These are phyloP conservation scores for Rhododendron griersonianum DNA, from an alignment of 148 eudicot species.

Conservation along the genomic window DNA sequence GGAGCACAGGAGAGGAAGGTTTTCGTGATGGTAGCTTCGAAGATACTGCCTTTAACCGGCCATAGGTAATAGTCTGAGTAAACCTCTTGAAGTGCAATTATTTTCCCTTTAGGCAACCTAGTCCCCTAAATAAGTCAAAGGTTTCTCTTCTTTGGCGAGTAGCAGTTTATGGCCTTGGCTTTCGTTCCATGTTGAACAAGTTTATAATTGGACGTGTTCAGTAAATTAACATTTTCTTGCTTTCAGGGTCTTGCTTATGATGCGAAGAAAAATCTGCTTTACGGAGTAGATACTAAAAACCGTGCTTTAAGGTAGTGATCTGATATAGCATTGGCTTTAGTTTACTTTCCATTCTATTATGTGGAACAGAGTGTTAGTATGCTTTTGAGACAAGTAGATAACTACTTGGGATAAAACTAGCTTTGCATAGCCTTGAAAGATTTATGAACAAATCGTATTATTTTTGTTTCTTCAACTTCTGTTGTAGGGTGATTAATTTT, in stretches of 20 bases:
- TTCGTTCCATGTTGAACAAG: neutral
- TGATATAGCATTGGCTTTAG: neutral
- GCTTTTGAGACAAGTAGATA: too few relatives aligned
- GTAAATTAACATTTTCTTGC: slow-evolving; percentile 1
- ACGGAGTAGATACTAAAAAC: slow-evolving; percentile 94
- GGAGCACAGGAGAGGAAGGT: too few relatives aligned
- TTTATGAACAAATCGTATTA: neutral
- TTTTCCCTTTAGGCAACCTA: too few relatives aligned
- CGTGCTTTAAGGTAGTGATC: slow-evolving; percentile 77
- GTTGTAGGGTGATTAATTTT: slow-evolving; percentile 82
- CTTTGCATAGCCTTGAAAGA: too few relatives aligned
- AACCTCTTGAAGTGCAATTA: too few relatives aligned
- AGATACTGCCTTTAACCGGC: too few relatives aligned
- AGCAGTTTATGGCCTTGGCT: neutral
- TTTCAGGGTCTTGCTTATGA: slow-evolving; percentile 87
- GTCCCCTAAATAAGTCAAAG: too few relatives aligned
- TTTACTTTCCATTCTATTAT: neutral
- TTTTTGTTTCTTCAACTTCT: slow-evolving; percentile 12
- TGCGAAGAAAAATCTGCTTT: slow-evolving; percentile 78
- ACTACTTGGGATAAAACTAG: too few relatives aligned
- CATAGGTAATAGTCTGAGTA: too few relatives aligned
- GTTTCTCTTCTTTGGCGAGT: too few relatives aligned
- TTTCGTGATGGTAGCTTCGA: too few relatives aligned
- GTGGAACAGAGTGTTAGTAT: neutral
- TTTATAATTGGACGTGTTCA: neutral